phyloP scores from a whole-genome alignment of 179 eudicot genomes.

The Heliamphora pulchella region DNA sequence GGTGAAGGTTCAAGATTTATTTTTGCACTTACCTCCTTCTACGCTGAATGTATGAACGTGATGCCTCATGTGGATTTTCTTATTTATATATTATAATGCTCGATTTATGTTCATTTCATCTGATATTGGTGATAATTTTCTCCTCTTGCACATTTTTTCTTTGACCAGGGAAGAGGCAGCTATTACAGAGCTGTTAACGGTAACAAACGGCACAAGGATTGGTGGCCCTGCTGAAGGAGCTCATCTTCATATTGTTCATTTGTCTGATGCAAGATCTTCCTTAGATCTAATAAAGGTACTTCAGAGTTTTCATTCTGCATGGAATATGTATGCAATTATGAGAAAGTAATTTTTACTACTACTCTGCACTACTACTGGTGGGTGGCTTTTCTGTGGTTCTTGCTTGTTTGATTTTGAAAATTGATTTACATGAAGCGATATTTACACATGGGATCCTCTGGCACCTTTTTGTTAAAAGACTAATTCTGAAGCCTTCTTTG shows the following conservation, averaged over 20 bases:
- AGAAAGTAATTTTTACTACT: no score
- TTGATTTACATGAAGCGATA: no score
- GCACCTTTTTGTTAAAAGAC: background rate
- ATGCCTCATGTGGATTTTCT: background rate
- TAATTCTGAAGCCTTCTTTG: no score
- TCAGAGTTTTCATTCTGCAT: background rate
- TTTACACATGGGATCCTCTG: background rate
- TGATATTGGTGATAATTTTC: background rate
- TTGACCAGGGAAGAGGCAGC: constrained; percentile 83
- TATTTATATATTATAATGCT: no score
- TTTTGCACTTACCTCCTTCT: constrained; percentile 1
- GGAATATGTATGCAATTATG: background rate
- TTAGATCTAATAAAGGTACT: constrained; percentile 75
- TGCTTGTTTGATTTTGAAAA: background rate
- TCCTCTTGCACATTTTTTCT: background rate
- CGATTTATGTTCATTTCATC: background rate
- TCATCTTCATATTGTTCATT: constrained; percentile 94
- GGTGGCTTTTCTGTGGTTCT: background rate
- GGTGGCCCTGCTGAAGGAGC: constrained; percentile 95
- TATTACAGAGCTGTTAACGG: constrained; percentile 62
- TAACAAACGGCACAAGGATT: constrained; percentile 50
- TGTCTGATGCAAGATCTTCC: constrained; percentile 79
- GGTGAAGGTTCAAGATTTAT: background rate
- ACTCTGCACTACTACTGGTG: background rate
- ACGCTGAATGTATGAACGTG: background rate